Conservation (phyloP, 192 early-diverging fungal genomes). For the Entomortierella lignicola region DNA sequence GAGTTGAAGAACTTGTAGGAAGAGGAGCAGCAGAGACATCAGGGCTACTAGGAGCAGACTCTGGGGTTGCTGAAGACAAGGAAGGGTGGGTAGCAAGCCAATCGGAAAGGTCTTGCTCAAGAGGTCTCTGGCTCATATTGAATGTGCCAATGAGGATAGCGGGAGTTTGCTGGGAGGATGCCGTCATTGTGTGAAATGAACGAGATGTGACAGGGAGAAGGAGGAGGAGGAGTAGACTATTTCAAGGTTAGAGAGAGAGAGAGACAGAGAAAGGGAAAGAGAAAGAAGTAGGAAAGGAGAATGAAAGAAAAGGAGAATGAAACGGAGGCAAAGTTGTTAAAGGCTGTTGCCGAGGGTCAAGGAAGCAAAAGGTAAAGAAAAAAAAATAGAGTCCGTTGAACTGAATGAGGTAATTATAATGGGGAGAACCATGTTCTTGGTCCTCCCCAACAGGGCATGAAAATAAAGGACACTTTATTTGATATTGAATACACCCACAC, state of each 20-base stretch:
- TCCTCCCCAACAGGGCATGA: too few relatives aligned
- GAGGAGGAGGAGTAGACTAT: neutral
- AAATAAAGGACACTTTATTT: too few relatives aligned
- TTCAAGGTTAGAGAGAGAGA: too few relatives aligned
- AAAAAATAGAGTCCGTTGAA: neutral
- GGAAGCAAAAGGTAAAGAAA: neutral
- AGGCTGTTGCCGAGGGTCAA: neutral
- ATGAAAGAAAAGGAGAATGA: neutral
- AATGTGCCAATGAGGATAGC: slow-evolving; percentile 57
- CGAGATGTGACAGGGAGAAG: neutral
- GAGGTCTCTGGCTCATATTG: slow-evolving; percentile 51
- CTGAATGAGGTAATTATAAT: too few relatives aligned
- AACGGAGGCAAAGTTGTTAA: neutral
- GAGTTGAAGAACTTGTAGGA: neutral
- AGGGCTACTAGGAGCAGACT: slow-evolving; percentile 33
- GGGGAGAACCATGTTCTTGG: too few relatives aligned
- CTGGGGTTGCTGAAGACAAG: slow-evolving; percentile 8
- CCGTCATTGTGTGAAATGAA: slow-evolving; percentile 4
- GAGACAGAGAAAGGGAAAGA: neutral
- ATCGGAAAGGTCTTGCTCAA: slow-evolving; percentile 50
- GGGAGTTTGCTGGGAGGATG: slow-evolving; percentile 11
- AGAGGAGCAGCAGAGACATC: neutral
- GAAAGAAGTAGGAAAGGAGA: neutral
- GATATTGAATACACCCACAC: too few relatives aligned
- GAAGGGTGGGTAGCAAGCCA: slow-evolving; percentile 53